Base-by-base conservation (phyloP, 805 yeast genomes). In the Debaryomyces tyrocola region DNA sequence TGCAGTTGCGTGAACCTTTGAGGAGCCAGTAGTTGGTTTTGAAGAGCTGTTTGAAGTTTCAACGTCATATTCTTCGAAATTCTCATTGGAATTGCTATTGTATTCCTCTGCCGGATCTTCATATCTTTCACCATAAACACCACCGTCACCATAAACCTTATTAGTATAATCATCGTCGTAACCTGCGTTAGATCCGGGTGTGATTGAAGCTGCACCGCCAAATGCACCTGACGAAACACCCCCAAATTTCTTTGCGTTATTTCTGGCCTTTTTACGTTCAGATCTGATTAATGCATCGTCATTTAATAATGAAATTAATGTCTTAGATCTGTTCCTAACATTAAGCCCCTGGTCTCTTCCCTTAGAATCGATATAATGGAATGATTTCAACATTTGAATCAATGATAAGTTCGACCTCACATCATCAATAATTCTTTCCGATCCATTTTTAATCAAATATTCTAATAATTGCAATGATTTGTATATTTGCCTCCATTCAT, bases 401-500 rank as follows among this genome's bases (percentile, higher is more conserved):
- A 90, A 77, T 20, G 86, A 82, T 48, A 87, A 63, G 64, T 90
- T 92, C 14, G 92, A 81, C 48, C 97, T 79, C 6, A 96, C 90
- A 55, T 92, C 97, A 68, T 94, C 99, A 49, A 94, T 94, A 54
- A 94, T 90, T 49, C 97, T 78, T 68, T 94, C 99, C 24, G 94
- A 82, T 0, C 99, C 99, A 61, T 92, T 88, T 66, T 89, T 89
- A 53, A 94, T 79, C 56, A 94, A 75, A 64, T 89, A 94, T 59
- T 94, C 99, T 66, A 92, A 78, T 65, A 94, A 77, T 64, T 91
- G 97, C 58, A 94, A 75, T 3, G 97, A 84, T 70, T 94, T 94
- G 73, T 94, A 94, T 54, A 94, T 92, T 66, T 94, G 99, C 63
- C 99, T 83, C 99, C 99, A 94, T 69, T 94, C 98, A 63, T 83